Evolutionary conservation across 441 rosid genomes (phyloP).

Genomic region (Euphorbia celastroides): DNA sequence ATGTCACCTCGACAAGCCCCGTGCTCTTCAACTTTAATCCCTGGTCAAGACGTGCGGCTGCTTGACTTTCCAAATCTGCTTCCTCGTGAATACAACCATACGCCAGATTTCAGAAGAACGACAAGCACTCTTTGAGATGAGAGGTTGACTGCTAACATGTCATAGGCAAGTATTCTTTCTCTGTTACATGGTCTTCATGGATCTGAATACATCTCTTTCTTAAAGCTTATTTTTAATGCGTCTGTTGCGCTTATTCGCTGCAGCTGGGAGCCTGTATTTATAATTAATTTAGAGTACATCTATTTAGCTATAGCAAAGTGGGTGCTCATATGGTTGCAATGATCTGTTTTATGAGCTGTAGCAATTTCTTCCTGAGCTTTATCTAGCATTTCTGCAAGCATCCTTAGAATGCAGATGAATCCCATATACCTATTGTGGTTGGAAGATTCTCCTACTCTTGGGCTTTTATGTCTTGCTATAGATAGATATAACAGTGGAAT

Average conservation of each 20-base stretch:
- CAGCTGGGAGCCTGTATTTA: constrained; percentile 16
- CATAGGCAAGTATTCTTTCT: constrained; percentile 60
- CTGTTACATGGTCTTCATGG: constrained; percentile 30
- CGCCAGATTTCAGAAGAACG: constrained; percentile 27
- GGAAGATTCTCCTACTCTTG: background rate
- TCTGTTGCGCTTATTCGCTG: constrained; percentile 14
- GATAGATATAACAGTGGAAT: constrained; percentile 12
- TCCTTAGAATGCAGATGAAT: no score
- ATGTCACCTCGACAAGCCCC: constrained; percentile 11
- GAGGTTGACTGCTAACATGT: constrained; percentile 29
- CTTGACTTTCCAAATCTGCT: constrained; percentile 26
- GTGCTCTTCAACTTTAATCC: constrained; percentile 11
- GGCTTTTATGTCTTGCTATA: background rate
- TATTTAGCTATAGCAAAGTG: constrained; percentile 1
- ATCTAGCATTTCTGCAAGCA: no score
- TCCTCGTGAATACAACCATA: constrained; percentile 20
- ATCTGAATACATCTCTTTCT: constrained; percentile 22
- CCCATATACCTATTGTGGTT: background rate
- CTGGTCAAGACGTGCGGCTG: constrained; percentile 15
- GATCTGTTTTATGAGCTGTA: background rate
- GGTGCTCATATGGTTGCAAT: constrained; percentile 1
- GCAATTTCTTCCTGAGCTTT: no score
- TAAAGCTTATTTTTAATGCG: constrained; percentile 9
- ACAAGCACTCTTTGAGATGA: constrained; percentile 27
- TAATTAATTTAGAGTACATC: constrained; percentile 7